A percentile compares a stretch with the other conserved stretches of the same genome.
These are phyloP conservation scores for Exophiala calicioides DNA, from an alignment of 2,329 filamentous ascomycete species.

Conservation along the genomic window DNA sequence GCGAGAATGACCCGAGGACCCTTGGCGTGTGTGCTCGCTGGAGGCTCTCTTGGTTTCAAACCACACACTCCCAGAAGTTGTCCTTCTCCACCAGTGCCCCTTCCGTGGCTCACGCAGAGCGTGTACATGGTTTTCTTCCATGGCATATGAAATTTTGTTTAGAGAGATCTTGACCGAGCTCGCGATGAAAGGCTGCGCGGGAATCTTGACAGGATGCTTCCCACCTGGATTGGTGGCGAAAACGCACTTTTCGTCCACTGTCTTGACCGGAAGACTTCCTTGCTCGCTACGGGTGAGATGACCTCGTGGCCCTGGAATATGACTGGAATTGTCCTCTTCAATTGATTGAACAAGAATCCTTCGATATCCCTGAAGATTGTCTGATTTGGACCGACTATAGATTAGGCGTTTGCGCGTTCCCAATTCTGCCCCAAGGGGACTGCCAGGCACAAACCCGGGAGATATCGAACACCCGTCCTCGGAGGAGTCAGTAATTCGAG, in stretches of 20 bases:
- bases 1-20: constrained; percentile 4
- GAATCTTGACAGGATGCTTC: not conserved
- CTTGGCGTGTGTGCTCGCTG: not conserved
- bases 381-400: constrained; percentile 10
- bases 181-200: not conserved
- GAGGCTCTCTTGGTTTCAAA: constrained; percentile 15
- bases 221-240: no score
- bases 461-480: constrained; percentile 1
- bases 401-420: not conserved
- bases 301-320: not conserved
- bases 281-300: not conserved
- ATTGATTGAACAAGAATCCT: constrained; percentile 13
- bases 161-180: constrained; percentile 1
- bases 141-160: not conserved
- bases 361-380: constrained; percentile 12
- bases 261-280: not conserved
- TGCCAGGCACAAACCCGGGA: constrained; percentile 3
- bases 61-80: constrained; percentile 20
- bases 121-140: constrained; percentile 10
- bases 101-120: constrained; percentile 5
- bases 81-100: constrained; percentile 13
- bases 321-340: constrained; percentile 1
- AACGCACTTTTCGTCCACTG: no score
- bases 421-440: not conserved
- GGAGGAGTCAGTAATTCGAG: constrained; percentile 1